A percentile compares a stretch with the other conserved stretches of the same genome.
phyloP scores from a whole-genome alignment of 2,329 filamentous ascomycete species.

The Pseudogymnoascus sp. region DNA sequence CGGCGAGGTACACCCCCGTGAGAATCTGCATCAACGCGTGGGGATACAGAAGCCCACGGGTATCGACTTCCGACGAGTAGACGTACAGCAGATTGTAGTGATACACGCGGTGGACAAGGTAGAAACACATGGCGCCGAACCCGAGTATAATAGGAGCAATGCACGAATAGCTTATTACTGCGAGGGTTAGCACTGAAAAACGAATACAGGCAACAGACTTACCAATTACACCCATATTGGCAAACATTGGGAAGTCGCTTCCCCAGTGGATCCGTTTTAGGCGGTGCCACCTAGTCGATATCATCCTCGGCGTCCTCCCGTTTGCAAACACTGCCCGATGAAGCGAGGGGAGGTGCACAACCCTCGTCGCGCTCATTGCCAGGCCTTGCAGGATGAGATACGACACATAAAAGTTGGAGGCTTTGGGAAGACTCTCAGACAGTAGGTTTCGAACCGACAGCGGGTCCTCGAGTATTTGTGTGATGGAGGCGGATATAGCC shows the following conservation, averaged over 20 bases:
- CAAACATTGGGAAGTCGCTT: constrained; percentile 48
- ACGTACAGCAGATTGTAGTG: constrained; percentile 59
- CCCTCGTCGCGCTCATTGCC: constrained; percentile 48
- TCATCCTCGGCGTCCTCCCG: constrained; percentile 52
- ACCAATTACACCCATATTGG: constrained; percentile 45
- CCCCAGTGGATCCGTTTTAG: constrained; percentile 49
- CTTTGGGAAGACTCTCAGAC: constrained; percentile 48
- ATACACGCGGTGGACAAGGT: constrained; percentile 55
- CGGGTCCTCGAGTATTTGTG: constrained; percentile 42
- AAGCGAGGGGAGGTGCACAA: constrained; percentile 51
- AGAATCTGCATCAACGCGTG: constrained; percentile 55
- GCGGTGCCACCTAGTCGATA: constrained; percentile 47
- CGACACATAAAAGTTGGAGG: constrained; percentile 60
- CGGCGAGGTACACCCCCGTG: constrained; percentile 53
- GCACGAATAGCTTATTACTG: constrained; percentile 55
- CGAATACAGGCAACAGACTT: constrained; percentile 23
- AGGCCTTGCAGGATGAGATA: constrained; percentile 61
- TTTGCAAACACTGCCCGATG: constrained; percentile 47
- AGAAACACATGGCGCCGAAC: constrained; percentile 54
- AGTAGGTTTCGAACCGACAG: constrained; percentile 40
- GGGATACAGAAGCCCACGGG: constrained; percentile 55
- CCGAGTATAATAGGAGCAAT: constrained; percentile 58
- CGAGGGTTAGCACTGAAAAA: constrained; percentile 16
- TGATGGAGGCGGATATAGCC: constrained; percentile 47
- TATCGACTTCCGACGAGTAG: constrained; percentile 51